These are phyloP conservation scores for Aspergillus quadricinctus DNA, from an alignment of 2,329 filamentous ascomycete species.

Conservation along the genomic window DNA sequence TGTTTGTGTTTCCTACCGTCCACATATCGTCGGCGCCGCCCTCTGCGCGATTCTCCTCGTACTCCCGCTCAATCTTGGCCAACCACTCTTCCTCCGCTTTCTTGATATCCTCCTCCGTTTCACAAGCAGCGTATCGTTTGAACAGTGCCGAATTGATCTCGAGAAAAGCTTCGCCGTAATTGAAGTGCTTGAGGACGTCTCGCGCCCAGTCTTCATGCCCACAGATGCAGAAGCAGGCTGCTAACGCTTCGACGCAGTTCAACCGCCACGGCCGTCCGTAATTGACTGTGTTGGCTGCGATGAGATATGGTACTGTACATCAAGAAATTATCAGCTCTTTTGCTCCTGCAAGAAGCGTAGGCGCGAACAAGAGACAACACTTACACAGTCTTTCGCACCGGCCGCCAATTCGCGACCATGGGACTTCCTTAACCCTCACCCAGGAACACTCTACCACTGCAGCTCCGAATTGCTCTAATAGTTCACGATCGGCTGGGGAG, in stretches of 20 bases:
- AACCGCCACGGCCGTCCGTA: conserved; percentile 93
- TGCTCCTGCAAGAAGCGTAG: neutral
- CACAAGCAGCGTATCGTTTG: conserved; percentile 78
- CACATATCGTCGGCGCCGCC: conserved; percentile 66
- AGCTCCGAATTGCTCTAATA: conserved; percentile 84
- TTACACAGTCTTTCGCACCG: conserved; percentile 76
- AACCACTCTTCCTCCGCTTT: conserved; percentile 83
- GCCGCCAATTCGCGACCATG: conserved; percentile 85
- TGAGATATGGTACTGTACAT: conserved; percentile 72
- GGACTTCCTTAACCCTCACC: conserved; percentile 87
- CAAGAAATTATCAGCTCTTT: neutral
- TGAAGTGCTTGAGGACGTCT: conserved; percentile 75
- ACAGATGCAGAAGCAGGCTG: conserved; percentile 89
- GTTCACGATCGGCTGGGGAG: conserved; percentile 73
- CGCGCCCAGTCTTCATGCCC: conserved; percentile 88
- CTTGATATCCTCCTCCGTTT: conserved; percentile 77
- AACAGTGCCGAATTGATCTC: conserved; percentile 83
- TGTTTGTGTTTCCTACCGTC: conserved; percentile 86
- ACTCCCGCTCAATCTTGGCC: conserved; percentile 83
- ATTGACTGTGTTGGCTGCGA: conserved; percentile 95
- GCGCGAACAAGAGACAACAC: conserved; percentile 10
- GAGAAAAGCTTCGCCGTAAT: conserved; percentile 82
- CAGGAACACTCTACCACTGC: conserved; percentile 97
- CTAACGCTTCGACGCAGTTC: conserved; percentile 93
- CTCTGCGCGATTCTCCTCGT: conserved; percentile 68